Evolutionary conservation across 192 early-diverging fungal genomes (phyloP), one percentile per base, ranked within the genome.

Genomic region (Coemansia sp.): DNA sequence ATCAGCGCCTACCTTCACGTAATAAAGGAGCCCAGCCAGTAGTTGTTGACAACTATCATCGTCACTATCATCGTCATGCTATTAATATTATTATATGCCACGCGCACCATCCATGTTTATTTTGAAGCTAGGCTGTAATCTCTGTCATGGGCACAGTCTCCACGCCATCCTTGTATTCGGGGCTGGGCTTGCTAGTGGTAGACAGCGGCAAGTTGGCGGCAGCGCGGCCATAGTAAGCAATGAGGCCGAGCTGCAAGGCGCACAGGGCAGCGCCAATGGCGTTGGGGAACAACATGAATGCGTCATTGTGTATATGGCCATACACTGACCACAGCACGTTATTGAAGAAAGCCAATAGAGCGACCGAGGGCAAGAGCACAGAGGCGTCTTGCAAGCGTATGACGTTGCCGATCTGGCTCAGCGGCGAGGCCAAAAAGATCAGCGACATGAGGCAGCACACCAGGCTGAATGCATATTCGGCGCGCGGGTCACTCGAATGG

Each of bases 1-100:
- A 89, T 96, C 70, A 87, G 85, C n/a, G 91, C 90, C 0, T 90
- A 88, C 63, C 85, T 97, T 12, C 87, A 91, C 53, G 85, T 92
- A 12, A 86, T 95, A 37, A 88, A 95, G 53, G 97, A 98, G 72
- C 87, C 89, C 19, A 95, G 74, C 46, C 70, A 73, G 55, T 81
- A 53, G 63, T 23, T 17, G 14, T n/a, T n/a, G n/a, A n/a, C n/a
- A n/a, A n/a, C n/a, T n/a, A n/a, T 14, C 14, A 19, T 19, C 9
- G 21, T n/a, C n/a, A 21, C 15, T 44, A 48, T 11, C 39, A 10
- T 15, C 39, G 12, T 15, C 39, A 37, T 37, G 39, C 7, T 48
- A 21, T 48, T 48, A 48, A 2, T 48, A 48, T 48, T 48, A 48
- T 41, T 41, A 53, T 27, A 53, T 29, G 51, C 25, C 27, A 29